Evolutionary conservation across 2,329 filamentous ascomycete genomes (phyloP).

Genomic region (Trichoderma asperellum): DNA sequence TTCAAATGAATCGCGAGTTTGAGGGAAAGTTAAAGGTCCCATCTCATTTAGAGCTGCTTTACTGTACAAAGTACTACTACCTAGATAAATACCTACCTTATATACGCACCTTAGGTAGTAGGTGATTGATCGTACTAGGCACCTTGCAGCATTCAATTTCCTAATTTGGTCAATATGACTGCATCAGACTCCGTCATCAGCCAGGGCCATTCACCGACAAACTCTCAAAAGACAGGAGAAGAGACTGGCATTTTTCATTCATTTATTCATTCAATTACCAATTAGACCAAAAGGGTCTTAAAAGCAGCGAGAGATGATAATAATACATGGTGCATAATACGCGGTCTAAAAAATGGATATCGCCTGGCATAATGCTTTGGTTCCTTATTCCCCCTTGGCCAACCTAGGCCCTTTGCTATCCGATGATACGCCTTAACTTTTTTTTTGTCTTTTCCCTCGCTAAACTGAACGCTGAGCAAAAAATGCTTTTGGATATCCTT

Average conservation of each 20-base stretch:
- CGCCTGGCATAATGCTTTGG: conserved; percentile 26
- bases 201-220: conserved; percentile 8
- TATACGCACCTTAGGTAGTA: too few species aligned
- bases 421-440: conserved; percentile 2
- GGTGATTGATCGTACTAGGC: neutral
- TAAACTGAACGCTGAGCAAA: conserved; percentile 23
- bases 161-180: neutral
- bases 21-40: neutral
- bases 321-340: neutral
- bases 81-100: too few species aligned
- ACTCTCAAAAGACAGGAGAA: neutral
- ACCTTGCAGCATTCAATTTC: neutral
- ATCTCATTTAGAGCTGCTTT: neutral
- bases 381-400: neutral
- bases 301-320: neutral
- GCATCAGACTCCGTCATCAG: neutral
- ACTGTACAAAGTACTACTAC: neutral
- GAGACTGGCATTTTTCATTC: neutral
- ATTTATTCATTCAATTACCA: conserved; percentile 10
- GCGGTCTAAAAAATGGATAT: conserved; percentile 25
- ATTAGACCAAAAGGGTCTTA: neutral
- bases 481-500: conserved; percentile 29
- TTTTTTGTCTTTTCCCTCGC: conserved; percentile 5
- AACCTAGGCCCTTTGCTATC: neutral
- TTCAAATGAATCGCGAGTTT: neutral